Evolutionary conservation across 139 green algal species (phyloP).

Genomic region (Chlorella sorokiniana): DNA sequence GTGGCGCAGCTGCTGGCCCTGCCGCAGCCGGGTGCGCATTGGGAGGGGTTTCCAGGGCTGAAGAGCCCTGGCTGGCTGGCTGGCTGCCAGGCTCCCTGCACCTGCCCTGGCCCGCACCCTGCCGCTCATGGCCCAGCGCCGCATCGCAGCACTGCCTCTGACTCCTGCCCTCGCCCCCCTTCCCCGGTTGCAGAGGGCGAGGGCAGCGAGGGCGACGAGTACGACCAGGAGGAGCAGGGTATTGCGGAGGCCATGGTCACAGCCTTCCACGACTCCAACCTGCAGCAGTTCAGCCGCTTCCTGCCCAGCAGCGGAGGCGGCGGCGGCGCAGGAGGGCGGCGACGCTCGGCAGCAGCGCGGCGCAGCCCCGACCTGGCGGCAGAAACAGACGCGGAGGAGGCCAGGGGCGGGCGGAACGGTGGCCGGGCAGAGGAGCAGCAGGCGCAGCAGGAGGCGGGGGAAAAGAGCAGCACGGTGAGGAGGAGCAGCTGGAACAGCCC

Average conservation of each 20-base stretch:
- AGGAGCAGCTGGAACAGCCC: neutral
- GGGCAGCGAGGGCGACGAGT: neutral
- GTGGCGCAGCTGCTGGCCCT: slow-evolving; percentile 17
- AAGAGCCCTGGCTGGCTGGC: neutral
- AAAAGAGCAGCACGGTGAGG: neutral
- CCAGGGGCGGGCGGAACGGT: neutral
- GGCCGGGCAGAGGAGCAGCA: neutral
- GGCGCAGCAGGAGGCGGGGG: neutral
- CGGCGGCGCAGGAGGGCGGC: neutral
- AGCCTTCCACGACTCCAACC: slow-evolving; percentile 7
- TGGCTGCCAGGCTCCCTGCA: neutral
- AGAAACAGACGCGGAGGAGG: neutral
- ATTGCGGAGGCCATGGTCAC: slow-evolving; percentile 26
- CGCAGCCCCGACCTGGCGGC: neutral
- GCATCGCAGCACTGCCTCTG: too few relatives aligned
- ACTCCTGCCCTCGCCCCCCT: neutral
- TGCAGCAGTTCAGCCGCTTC: slow-evolving; percentile 16
- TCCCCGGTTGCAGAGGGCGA: neutral
- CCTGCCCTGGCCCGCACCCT: neutral
- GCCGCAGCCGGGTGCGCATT: slow-evolving; percentile 19
- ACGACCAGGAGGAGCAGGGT: slow-evolving; percentile 33
- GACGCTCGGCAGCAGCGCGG: slow-evolving; percentile 2
- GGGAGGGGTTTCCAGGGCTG: neutral
- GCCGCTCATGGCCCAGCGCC: too few relatives aligned
- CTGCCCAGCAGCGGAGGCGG: slow-evolving; percentile 1